Evolutionary conservation across 1,139 yeast species (phyloP).

Genomic region (Suhomyces ambrosiae): DNA sequence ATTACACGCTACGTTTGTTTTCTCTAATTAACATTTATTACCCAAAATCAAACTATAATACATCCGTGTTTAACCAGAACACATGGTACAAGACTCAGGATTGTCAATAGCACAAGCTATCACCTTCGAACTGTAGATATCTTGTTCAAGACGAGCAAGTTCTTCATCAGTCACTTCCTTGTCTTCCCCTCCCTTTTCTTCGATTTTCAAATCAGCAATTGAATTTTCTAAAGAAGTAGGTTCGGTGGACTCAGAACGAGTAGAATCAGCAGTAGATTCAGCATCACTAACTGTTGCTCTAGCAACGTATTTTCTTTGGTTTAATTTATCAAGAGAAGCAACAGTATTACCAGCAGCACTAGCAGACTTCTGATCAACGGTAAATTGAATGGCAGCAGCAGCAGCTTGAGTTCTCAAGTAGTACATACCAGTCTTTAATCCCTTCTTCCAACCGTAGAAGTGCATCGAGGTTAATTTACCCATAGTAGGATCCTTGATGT

Average conservation of each 20-base stretch:
- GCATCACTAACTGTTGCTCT: slow-evolving; percentile 30
- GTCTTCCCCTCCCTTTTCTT: slow-evolving; percentile 19
- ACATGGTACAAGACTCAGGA: slow-evolving; percentile 98
- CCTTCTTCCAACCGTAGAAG: slow-evolving; percentile 96
- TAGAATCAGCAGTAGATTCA: slow-evolving; percentile 36
- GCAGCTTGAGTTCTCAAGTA: slow-evolving; percentile 81
- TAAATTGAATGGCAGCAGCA: slow-evolving; percentile 61
- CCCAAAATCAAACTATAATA: slow-evolving; percentile 13
- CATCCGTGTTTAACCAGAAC: slow-evolving; percentile 71
- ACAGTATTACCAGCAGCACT: slow-evolving; percentile 21
- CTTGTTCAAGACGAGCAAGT: slow-evolving; percentile 41
- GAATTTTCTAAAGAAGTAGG: slow-evolving; percentile 54
- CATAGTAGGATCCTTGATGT: slow-evolving; percentile 84
- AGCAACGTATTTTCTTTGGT: slow-evolving; percentile 54
- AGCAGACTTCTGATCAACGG: slow-evolving; percentile 48
- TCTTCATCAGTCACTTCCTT: slow-evolving; percentile 17
- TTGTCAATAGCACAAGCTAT: slow-evolving; percentile 96
- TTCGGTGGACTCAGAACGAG: slow-evolving; percentile 44
- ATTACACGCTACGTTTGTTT: neutral
- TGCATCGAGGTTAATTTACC: slow-evolving; percentile 97
- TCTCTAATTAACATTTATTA: slow-evolving; percentile 8
- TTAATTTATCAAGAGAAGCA: slow-evolving; percentile 58
- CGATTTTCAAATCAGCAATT: slow-evolving; percentile 45
- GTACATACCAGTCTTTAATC: slow-evolving; percentile 97
- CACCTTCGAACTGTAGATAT: slow-evolving; percentile 89